A percentile compares a stretch with the other conserved stretches of the same genome.
Evolutionary conservation across 2,329 filamentous ascomycete genomes (phyloP).

Genomic region (Fusarium devonianum): DNA sequence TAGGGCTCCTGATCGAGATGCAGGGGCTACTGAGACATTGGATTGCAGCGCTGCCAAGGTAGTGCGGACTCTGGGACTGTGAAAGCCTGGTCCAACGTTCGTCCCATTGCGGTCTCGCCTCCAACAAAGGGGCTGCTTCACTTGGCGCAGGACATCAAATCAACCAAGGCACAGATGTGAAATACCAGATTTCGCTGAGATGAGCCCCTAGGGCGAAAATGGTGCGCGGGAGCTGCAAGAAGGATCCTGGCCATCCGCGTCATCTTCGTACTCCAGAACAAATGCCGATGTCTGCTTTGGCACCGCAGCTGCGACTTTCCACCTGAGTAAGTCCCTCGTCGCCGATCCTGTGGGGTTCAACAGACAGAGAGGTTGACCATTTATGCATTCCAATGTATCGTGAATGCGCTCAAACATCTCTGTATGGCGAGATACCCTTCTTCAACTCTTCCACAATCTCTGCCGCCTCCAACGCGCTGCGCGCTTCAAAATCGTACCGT

Average conservation of each 20-base stretch:
- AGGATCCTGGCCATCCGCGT: slow-evolving; percentile 4
- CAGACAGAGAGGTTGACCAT: slow-evolving; percentile 7
- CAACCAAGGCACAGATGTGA: slow-evolving; percentile 5
- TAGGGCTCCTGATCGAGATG: slow-evolving; percentile 27
- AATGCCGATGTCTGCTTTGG: slow-evolving; percentile 1
- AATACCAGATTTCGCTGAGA: slow-evolving; percentile 1
- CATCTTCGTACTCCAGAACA: slow-evolving; percentile 1
- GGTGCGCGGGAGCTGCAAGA: background rate
- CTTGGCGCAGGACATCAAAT: no score
- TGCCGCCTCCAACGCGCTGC: slow-evolving; percentile 72
- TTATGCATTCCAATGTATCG: background rate
- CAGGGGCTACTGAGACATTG: slow-evolving; percentile 8
- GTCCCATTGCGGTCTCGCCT: background rate
- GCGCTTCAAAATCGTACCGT: slow-evolving; percentile 85
- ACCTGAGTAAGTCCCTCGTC: slow-evolving; percentile 1
- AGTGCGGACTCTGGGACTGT: no score
- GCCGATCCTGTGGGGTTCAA: slow-evolving; percentile 1
- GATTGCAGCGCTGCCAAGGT: no score
- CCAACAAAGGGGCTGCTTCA: slow-evolving; percentile 3
- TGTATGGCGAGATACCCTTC: slow-evolving; percentile 74
- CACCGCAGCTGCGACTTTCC: background rate
- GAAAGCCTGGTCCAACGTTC: slow-evolving; percentile 3
- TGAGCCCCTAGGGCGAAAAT: background rate
- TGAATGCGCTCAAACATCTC: slow-evolving; percentile 49
- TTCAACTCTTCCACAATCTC: slow-evolving; percentile 82